These are phyloP conservation scores for Linnemannia schmuckeri DNA, from an alignment of 192 early-diverging fungal species.

Conservation along the genomic window DNA sequence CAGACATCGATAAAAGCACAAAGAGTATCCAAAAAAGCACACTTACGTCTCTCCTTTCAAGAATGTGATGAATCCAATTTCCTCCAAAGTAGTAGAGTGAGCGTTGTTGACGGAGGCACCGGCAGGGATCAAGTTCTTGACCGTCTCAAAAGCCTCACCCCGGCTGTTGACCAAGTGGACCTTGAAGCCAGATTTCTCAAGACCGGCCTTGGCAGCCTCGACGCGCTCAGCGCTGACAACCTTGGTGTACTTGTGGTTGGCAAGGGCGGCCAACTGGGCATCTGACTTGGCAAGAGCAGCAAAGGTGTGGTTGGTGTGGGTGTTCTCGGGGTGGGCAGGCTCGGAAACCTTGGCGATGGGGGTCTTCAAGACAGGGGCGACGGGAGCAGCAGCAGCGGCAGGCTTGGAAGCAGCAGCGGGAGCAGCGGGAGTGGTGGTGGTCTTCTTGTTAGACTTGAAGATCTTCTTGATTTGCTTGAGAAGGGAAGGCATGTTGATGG, in stretches of 20 bases:
- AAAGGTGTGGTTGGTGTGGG: constrained; percentile 49
- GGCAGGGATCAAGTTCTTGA: constrained; percentile 58
- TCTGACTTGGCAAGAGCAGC: constrained; percentile 44
- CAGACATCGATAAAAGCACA: neutral
- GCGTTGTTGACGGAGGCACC: constrained; percentile 57
- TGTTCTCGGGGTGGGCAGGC: constrained; percentile 46
- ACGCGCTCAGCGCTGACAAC: constrained; percentile 27
- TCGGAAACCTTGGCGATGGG: neutral
- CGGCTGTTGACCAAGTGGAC: constrained; percentile 46
- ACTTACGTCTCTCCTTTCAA: constrained; percentile 56
- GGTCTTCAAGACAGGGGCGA: neutral
- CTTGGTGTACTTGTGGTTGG: constrained; percentile 41
- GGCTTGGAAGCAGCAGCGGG: constrained; percentile 7
- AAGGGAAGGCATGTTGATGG: constrained; percentile 49
- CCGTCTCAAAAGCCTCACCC: constrained; percentile 50
- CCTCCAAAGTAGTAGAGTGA: constrained; percentile 57
- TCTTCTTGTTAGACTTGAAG: constrained; percentile 43
- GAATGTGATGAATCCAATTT: constrained; percentile 61
- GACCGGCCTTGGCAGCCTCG: constrained; percentile 38
- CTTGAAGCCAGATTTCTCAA: constrained; percentile 54
- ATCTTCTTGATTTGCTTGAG: constrained; percentile 46
- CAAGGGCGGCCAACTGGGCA: constrained; percentile 45
- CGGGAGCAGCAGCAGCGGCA: constrained; percentile 4
- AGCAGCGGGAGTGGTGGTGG: neutral
- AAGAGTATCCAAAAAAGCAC: neutral